Evolutionary conservation across 139 green algal genomes (phyloP), one percentile per base, ranked within the genome.

Genomic region (Asterochloris sp.): DNA sequence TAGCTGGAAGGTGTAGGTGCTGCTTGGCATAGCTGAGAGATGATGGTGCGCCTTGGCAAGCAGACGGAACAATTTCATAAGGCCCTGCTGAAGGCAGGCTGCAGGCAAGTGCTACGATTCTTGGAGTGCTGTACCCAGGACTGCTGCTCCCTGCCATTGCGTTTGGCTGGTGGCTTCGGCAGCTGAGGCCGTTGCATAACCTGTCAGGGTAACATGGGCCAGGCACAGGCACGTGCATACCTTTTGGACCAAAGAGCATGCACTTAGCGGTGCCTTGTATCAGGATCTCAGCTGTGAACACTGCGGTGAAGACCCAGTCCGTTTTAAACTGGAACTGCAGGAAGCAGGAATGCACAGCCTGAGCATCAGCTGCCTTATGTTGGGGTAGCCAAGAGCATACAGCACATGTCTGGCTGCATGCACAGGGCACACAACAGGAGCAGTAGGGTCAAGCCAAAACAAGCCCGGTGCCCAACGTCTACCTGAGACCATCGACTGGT

Each of bases 211-310:
- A 23, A 2, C 10, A 78, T 27, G 16, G 14, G 29, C 26, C 74
- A 64, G 16, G 69, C 16, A n/a, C 21, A 80, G 13, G 23, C 24
- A 23, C 21, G 24, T 23, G 38, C 78, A 16, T 47, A 83, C 78
- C 78, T 28, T 64, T 67, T 19, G 78, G 79, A 4, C 83, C 85
- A n/a, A 85, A 66, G 17, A 84, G 28, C 19, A 88, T 84, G 62
- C 83, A 83, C 27, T 80, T 76, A 38, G 85, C 82, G 13, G 84
- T 82, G 69, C 73, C n/a, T 26, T 88, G 82, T 28, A 89, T 69
- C 12, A 83, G 15, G 47, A 88, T 81, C 78, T 91, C 88, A 9
- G 85, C 16, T 13, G 83, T 88, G 81, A 89, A 89, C 54, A 75
- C 66, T 10, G 54, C 75, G 27, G 83, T 85, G 76, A 91, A 91